Conservation (phyloP, 306 rosid genomes). For the Dalbergia cultrata region DNA sequence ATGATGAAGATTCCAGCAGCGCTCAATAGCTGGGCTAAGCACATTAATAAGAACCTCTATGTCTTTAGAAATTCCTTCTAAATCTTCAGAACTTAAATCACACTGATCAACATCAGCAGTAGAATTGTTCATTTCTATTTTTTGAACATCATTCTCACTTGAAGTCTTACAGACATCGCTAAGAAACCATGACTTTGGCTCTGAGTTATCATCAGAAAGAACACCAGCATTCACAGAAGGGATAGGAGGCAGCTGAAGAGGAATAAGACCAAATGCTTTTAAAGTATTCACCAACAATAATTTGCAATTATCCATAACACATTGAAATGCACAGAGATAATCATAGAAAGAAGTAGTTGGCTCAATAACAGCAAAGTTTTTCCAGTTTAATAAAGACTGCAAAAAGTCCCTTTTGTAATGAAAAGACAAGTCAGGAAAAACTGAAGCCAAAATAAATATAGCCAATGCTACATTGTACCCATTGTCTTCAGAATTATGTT, state of each 20-base stretch:
- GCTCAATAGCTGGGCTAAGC: constrained; percentile 72
- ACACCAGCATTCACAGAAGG: constrained; percentile 44
- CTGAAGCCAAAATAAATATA: constrained; percentile 84
- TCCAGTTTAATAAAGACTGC: constrained; percentile 70
- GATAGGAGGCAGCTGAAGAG: constrained; percentile 56
- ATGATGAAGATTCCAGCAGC: constrained; percentile 87
- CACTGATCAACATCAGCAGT: constrained; percentile 44
- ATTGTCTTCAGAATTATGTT: constrained; percentile 56
- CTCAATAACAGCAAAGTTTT: constrained; percentile 70
- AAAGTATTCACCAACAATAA: constrained; percentile 64
- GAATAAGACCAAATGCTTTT: constrained; percentile 65
- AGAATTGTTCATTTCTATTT: constrained; percentile 49
- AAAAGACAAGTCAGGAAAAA: constrained; percentile 79
- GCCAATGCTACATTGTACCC: constrained; percentile 67
- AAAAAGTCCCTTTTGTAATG: constrained; percentile 74
- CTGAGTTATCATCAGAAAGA: constrained; percentile 52
- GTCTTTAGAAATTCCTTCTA: constrained; percentile 71
- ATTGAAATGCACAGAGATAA: constrained; percentile 85
- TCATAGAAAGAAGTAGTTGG: constrained; percentile 78
- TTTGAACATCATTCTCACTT: constrained; percentile 52
- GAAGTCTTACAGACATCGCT: constrained; percentile 55
- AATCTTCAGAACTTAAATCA: constrained; percentile 61
- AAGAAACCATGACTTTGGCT: constrained; percentile 68
- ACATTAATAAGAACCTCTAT: constrained; percentile 69
- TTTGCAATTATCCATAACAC: constrained; percentile 78